A percentile compares a stretch with the other conserved stretches of the same genome.
Conservation (phyloP, 78 protist species). For the Planoprotostelium fungivorum region DNA sequence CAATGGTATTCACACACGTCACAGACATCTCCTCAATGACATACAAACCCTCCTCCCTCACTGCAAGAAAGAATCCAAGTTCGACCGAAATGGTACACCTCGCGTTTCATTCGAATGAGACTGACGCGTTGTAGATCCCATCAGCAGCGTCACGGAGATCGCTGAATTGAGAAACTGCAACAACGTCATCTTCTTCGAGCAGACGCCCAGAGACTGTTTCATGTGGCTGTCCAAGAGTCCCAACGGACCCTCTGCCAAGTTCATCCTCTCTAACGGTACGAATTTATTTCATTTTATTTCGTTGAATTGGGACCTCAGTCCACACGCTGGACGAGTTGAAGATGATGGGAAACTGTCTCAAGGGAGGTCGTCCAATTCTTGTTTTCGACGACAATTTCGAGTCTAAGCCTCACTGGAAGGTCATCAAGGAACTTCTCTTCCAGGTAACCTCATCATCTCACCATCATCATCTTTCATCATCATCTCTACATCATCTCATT, state of each 20-base stretch:
- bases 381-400: constrained; percentile 87
- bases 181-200: constrained; percentile 76
- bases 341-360: constrained; percentile 95
- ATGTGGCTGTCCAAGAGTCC: constrained; percentile 86
- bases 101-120: background rate
- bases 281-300: background rate
- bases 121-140: constrained; percentile 46
- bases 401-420: constrained; percentile 34
- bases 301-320: background rate
- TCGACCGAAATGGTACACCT: constrained; percentile 11
- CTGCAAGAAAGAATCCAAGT: constrained; percentile 37
- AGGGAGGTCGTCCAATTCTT: constrained; percentile 90
- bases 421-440: constrained; percentile 76
- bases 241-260: constrained; percentile 88
- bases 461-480: background rate
- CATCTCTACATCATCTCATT: too few relatives aligned
- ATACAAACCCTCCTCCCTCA: constrained; percentile 86
- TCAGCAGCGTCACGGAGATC: constrained; percentile 73
- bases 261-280: constrained; percentile 73
- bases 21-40: constrained; percentile 85
- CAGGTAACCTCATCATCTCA: constrained; percentile 19
- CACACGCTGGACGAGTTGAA: constrained; percentile 89
- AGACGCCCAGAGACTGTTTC: constrained; percentile 65
- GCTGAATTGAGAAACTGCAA: constrained; percentile 72
- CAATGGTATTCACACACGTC: constrained; percentile 33